These are phyloP conservation scores for Aspergillus coremiiformis DNA, from an alignment of 495 filamentous ascomycete species.

Conservation along the genomic window DNA sequence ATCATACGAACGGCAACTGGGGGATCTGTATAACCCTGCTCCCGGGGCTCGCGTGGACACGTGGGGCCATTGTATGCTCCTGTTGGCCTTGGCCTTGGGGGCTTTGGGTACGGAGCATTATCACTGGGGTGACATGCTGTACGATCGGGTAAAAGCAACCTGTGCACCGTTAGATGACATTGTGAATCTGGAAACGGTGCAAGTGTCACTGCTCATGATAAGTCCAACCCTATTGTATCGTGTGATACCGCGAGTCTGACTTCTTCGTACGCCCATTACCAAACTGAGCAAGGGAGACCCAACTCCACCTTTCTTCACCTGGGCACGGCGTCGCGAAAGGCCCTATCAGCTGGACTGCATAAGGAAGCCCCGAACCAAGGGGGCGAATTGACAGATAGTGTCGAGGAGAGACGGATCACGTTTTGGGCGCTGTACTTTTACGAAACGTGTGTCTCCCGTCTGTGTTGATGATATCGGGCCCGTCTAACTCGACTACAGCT, in stretches of 20 bases:
- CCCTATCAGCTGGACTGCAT: slow-evolving; percentile 36
- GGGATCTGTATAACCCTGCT: slow-evolving; percentile 24
- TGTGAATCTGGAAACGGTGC: slow-evolving; percentile 38
- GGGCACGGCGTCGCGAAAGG: slow-evolving; percentile 34
- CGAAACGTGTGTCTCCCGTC: slow-evolving; percentile 28
- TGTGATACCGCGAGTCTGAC: not conserved
- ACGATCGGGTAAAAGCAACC: slow-evolving; percentile 35
- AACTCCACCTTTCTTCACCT: slow-evolving; percentile 38
- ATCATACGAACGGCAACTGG: slow-evolving; percentile 23
- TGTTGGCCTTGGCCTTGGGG: slow-evolving; percentile 28
- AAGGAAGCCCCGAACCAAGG: slow-evolving; percentile 30
- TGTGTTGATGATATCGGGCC: not conserved
- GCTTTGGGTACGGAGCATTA: slow-evolving; percentile 29
- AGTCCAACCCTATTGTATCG: slow-evolving; percentile 8
- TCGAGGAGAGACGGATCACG: slow-evolving; percentile 31
- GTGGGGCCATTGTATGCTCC: slow-evolving; percentile 21
- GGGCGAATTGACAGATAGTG: slow-evolving; percentile 20
- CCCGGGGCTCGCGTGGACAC: slow-evolving; percentile 19
- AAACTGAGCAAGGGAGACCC: slow-evolving; percentile 37
- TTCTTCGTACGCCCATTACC: slow-evolving; percentile 30
- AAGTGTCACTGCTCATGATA: slow-evolving; percentile 40
- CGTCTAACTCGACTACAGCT: slow-evolving; percentile 19
- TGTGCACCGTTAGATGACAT: slow-evolving; percentile 30
- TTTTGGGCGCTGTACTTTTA: slow-evolving; percentile 39
- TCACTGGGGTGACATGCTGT: slow-evolving; percentile 35